A percentile compares a stretch with the other conserved stretches of the same genome.
Conservation (phyloP, 495 filamentous ascomycete species). For the Podospora didyma region DNA sequence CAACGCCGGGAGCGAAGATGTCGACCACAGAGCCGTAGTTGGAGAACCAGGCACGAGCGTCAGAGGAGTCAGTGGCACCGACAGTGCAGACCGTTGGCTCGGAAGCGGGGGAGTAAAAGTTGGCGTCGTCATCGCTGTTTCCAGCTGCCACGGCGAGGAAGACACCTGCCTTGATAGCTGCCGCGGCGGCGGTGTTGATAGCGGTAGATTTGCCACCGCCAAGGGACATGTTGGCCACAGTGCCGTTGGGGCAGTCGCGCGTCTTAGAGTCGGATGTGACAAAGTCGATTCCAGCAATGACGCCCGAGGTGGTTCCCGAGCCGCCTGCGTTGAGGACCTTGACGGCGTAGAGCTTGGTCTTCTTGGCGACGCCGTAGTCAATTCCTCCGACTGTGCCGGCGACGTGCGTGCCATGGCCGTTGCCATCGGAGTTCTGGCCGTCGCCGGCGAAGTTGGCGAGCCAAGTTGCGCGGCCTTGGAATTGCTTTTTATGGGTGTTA, state of each 20-base stretch:
- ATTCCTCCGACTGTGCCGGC: constrained; percentile 59
- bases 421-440: constrained; percentile 32
- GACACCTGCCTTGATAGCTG: constrained; percentile 45
- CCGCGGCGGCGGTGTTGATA: constrained; percentile 48
- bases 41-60: constrained; percentile 52
- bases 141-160: constrained; percentile 53
- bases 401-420: constrained; percentile 59
- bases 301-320: constrained; percentile 36
- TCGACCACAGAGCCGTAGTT: constrained; percentile 61
- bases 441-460: constrained; percentile 34
- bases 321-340: constrained; percentile 56
- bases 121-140: constrained; percentile 41
- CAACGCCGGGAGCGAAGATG: constrained; percentile 56
- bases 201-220: constrained; percentile 48
- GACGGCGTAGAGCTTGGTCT: constrained; percentile 58
- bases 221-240: constrained; percentile 49
- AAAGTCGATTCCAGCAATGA: constrained; percentile 45
- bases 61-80: constrained; percentile 46
- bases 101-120: constrained; percentile 49
- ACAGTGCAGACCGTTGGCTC: constrained; percentile 56
- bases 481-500: constrained; percentile 30
- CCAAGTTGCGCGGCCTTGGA: constrained; percentile 51
- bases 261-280: constrained; percentile 31
- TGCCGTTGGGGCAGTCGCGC: constrained; percentile 30
- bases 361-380: constrained; percentile 64